These are phyloP conservation scores for Daldinia caldariorum DNA, from an alignment of 495 filamentous ascomycete genomes.

Conservation along the genomic window DNA sequence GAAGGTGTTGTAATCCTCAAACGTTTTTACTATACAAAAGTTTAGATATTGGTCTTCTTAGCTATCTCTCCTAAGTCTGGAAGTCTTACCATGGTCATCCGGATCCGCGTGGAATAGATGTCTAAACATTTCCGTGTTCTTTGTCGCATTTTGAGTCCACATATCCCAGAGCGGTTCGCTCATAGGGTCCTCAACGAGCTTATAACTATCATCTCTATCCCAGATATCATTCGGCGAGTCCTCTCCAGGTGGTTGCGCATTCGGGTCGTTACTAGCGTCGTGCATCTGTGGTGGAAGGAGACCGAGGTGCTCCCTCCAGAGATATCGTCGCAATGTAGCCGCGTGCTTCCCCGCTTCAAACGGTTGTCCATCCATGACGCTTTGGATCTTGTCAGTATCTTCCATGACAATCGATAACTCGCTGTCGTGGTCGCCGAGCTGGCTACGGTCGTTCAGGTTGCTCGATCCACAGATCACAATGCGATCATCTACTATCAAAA, in stretches of 20 bases:
- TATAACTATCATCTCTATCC: constrained; percentile 70
- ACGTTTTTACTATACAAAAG: constrained; percentile 71
- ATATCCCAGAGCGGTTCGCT: constrained; percentile 82
- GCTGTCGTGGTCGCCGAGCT: constrained; percentile 88
- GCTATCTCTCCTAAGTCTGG: not conserved
- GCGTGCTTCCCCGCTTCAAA: constrained; percentile 81
- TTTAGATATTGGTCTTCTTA: constrained; percentile 3
- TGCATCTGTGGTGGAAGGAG: constrained; percentile 77
- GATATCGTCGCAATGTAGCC: constrained; percentile 79
- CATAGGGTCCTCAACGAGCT: constrained; percentile 84
- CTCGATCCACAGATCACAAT: constrained; percentile 85
- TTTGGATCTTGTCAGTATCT: constrained; percentile 77
- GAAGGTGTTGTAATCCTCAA: constrained; percentile 87
- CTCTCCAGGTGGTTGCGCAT: constrained; percentile 81
- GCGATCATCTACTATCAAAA: constrained; percentile 85
- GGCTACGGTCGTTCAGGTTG: constrained; percentile 94
- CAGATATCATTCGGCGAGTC: constrained; percentile 72
- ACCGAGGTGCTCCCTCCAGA: constrained; percentile 95
- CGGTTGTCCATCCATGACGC: constrained; percentile 78
- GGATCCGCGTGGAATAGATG: constrained; percentile 93
- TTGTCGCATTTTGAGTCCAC: constrained; percentile 80
- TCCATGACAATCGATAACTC: constrained; percentile 94
- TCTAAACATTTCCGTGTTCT: constrained; percentile 85
- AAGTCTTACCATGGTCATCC: constrained; percentile 74
- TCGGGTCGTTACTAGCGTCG: constrained; percentile 76